A percentile compares a stretch with the other conserved stretches of the same genome.
phyloP scores from a whole-genome alignment of 2,329 filamentous ascomycete genomes.

The Pseudocercospora pini-densiflorae region DNA sequence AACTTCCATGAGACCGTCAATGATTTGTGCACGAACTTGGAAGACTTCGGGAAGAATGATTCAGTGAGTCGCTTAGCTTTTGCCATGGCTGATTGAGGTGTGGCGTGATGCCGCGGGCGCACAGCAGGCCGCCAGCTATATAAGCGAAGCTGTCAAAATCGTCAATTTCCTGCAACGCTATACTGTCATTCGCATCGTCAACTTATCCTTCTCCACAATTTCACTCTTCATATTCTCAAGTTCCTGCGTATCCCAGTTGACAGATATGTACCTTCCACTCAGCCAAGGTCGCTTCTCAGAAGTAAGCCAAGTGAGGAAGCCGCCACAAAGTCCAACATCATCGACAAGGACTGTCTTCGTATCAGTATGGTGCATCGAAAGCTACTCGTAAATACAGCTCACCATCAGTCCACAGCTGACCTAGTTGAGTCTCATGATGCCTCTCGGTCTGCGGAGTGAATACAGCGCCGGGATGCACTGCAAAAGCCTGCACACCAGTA shows the following conservation, averaged over 20 bases:
- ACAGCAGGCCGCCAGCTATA: not conserved
- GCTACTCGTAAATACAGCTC: not conserved
- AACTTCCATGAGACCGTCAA: not conserved
- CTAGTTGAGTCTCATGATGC: slow-evolving; percentile 21
- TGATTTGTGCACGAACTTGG: not conserved
- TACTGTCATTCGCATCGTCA: slow-evolving; percentile 22
- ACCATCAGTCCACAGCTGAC: slow-evolving; percentile 17
- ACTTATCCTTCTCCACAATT: slow-evolving; percentile 21
- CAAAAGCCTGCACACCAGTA: slow-evolving; percentile 20
- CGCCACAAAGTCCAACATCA: slow-evolving; percentile 23
- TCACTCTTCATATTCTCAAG: slow-evolving; percentile 20
- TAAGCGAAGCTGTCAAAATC: not conserved
- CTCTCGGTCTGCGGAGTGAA: slow-evolving; percentile 18
- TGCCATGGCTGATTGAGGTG: not conserved
- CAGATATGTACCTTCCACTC: slow-evolving; percentile 18
- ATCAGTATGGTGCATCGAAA: not conserved
- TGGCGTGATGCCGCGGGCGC: not conserved
- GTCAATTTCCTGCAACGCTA: not conserved
- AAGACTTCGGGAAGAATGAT: no score
- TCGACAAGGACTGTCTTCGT: slow-evolving; percentile 16
- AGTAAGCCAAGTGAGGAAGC: slow-evolving; percentile 24
- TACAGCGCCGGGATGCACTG: slow-evolving; percentile 25
- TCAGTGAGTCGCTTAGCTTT: not conserved
- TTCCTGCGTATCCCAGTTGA: slow-evolving; percentile 24
- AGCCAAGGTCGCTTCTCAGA: slow-evolving; percentile 20